Evolutionary conservation across 1,139 yeast genomes (phyloP).

Genomic region (Yamadazyma blattariae): DNA sequence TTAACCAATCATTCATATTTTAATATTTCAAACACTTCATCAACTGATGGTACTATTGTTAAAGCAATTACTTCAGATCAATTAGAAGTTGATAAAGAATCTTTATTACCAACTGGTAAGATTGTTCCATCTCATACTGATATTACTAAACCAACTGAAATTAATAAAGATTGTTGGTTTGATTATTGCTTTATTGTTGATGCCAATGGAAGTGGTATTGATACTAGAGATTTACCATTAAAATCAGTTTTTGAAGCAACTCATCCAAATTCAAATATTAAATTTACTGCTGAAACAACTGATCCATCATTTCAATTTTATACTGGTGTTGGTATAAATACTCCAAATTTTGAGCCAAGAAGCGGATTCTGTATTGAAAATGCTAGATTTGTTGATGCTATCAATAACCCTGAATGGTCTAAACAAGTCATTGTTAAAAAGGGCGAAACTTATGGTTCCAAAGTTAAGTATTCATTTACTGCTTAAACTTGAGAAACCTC

Average conservation of each 20-base stretch:
- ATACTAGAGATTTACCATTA: slow-evolving; percentile 42
- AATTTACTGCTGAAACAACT: slow-evolving; percentile 49
- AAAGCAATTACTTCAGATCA: slow-evolving; percentile 24
- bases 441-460: slow-evolving; percentile 56
- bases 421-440: slow-evolving; percentile 50
- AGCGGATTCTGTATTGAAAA: slow-evolving; percentile 67
- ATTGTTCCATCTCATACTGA: slow-evolving; percentile 22
- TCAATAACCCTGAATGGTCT: slow-evolving; percentile 47
- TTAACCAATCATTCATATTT: slow-evolving; percentile 67
- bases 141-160: slow-evolving; percentile 22
- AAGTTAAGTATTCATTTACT: slow-evolving; percentile 33
- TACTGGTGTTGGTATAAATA: slow-evolving; percentile 54
- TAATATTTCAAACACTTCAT: slow-evolving; percentile 30
- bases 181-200: slow-evolving; percentile 55
- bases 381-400: slow-evolving; percentile 57
- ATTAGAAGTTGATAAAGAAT: slow-evolving; percentile 37
- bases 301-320: slow-evolving; percentile 71
- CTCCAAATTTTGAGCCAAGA: slow-evolving; percentile 41
- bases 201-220: slow-evolving; percentile 24
- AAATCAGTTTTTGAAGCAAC: slow-evolving; percentile 42
- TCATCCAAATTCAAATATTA: slow-evolving; percentile 44
- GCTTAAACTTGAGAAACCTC: too few species aligned
- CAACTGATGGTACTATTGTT: slow-evolving; percentile 35
- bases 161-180: slow-evolving; percentile 24
- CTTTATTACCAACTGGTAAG: slow-evolving; percentile 52